These are phyloP conservation scores for Inga oerstediana DNA, from an alignment of 306 rosid genomes.

Conservation along the genomic window DNA sequence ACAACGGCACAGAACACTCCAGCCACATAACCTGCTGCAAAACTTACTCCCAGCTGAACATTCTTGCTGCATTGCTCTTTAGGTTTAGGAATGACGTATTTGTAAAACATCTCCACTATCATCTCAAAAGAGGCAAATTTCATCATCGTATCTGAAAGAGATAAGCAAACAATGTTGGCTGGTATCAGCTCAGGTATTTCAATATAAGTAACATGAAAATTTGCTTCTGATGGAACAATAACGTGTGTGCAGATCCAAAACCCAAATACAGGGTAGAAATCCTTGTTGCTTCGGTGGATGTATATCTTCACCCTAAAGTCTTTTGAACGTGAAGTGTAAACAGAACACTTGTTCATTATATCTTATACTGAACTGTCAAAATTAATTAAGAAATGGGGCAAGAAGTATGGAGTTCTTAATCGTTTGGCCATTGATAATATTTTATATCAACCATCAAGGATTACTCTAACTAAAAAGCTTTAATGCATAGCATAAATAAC, in stretches of 20 bases:
- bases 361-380: neutral
- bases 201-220: neutral
- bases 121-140: constrained; percentile 80
- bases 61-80: constrained; percentile 66
- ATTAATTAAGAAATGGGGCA: too few relatives aligned
- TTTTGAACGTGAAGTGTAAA: neutral
- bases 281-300: neutral
- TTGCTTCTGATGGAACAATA: neutral
- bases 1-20: constrained; percentile 71
- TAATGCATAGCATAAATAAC: neutral
- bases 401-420: too few relatives aligned
- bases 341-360: neutral
- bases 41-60: constrained; percentile 76
- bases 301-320: neutral
- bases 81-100: constrained; percentile 63
- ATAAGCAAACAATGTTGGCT: neutral
- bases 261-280: neutral
- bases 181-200: neutral
- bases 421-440: neutral
- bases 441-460: neutral
- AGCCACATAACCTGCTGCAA: constrained; percentile 70
- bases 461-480: neutral
- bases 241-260: constrained; percentile 2
- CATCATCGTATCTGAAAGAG: constrained; percentile 74
- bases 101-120: constrained; percentile 63